Evolutionary conservation across 2,329 filamentous ascomycete species (phyloP), one percentile per base, ranked within the genome.

Genomic region (Orbilia brochopaga): DNA sequence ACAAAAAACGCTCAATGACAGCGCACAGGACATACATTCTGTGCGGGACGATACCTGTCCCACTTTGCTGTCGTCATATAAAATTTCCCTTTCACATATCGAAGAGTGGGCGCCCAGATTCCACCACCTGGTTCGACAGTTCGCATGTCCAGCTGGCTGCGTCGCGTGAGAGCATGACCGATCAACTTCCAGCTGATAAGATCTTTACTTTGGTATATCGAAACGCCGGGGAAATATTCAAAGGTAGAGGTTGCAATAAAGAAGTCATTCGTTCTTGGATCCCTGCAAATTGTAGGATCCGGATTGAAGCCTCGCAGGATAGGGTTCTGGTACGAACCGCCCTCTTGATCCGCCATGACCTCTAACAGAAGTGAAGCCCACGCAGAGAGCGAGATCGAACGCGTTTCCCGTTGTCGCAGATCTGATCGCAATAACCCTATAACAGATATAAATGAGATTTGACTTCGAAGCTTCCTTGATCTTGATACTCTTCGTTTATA

Each of bases 81-180:
- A 21, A 70, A 70, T 35, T 60, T 70, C 21, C 66, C 66, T 15
- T 70, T 46, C 17, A 70, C 61, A 60, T 74, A 76, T 67, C 75
- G 85, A 23, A 88, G 80, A 75, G 86, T 88, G 0, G 86, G 86
- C 1, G 86, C 86, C 85, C 86, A 88, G n/a, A 88, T 80, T 44
- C 85, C 85, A 75, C 84, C 85, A 77, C 83, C 85, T 76, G 86
- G 85, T 0, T 85, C 85, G 75, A 85, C 80, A 6, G 69, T 74
- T 32, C 83, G 80, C 77, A 85, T 80, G 56, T 85, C 81, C 11
- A 85, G 78, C 76, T 85, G 83, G 42, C 79, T 81, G 50, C 80
- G 80, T 35, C 83, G 79, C 10, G 79, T 85, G 54, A 86, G 78
- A 1, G 83, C 84, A 73, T 85, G 81, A 2, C 81, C 82, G 50